These are phyloP conservation scores for Fraxinus baroniana DNA, from an alignment of 305 asterid genomes.

Conservation along the genomic window DNA sequence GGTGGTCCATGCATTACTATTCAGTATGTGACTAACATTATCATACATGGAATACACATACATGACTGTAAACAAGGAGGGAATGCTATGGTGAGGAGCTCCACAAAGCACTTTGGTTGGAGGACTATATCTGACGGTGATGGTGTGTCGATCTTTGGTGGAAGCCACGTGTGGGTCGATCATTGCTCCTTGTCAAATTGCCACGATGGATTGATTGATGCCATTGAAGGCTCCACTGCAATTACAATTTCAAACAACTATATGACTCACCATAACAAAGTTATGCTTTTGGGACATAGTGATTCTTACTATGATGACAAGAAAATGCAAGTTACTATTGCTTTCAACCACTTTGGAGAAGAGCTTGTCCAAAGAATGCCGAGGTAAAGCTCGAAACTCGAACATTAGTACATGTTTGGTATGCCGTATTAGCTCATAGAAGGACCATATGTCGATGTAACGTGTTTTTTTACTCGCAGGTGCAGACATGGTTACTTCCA, in stretches of 20 bases:
- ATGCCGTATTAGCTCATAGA: not conserved
- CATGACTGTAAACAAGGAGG: not conserved
- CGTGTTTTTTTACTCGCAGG: slow-evolving; percentile 28
- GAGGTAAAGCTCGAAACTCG: slow-evolving; percentile 35
- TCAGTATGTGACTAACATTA: not conserved
- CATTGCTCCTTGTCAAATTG: slow-evolving; percentile 31
- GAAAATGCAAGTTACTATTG: slow-evolving; percentile 75
- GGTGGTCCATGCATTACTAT: not conserved
- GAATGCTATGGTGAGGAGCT: not conserved
- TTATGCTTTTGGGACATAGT: slow-evolving; percentile 69
- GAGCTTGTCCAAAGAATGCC: slow-evolving; percentile 88
- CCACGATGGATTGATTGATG: slow-evolving; percentile 63
- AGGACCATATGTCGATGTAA: not conserved
- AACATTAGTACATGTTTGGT: not conserved
- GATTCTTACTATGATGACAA: slow-evolving; percentile 52
- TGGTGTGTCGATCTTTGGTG: slow-evolving; percentile 1
- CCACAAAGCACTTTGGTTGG: not conserved
- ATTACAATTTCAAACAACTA: slow-evolving; percentile 69
- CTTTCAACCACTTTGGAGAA: slow-evolving; percentile 76
- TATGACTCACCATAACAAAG: slow-evolving; percentile 76
- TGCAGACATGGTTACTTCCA: slow-evolving; percentile 84
- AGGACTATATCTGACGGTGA: not conserved
- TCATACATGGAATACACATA: not conserved
- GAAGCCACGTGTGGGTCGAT: not conserved
- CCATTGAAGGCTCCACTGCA: slow-evolving; percentile 63